Base-by-base conservation (phyloP, 23 red algal genomes). In the Gracilaria vermiculophylla region DNA sequence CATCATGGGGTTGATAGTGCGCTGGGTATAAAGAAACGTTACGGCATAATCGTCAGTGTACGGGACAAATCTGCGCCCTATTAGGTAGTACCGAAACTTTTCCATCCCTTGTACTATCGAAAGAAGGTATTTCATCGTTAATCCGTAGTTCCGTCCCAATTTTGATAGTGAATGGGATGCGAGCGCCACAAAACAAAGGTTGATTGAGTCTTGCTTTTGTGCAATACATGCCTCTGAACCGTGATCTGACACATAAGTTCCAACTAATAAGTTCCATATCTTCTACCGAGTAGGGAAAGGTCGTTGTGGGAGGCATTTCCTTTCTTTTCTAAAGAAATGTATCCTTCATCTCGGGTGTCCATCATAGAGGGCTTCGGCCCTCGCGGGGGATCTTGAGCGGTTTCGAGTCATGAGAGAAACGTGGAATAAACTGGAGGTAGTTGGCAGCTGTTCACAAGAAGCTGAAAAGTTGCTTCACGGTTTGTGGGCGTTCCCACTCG, bases 341-440 rank as follows among this genome's bases (percentile, higher is more conserved):
- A 6, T 77, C 43, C 0, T 5, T 21, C 72, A 45, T 50, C 13
- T 77, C 36, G n/a, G 34, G 15, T 3, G 39, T 77, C 39, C 11
- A 77, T 15, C 25, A 17, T 17, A 49, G 31, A 7, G 3, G 34
- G 10, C 72, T 16, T 21, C 27, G 51, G 42, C 5, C n/a, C 20
- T 77, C 53, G 19, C 72, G 17, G 25, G n/a, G 16, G 14, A 0
- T 16, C 20, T 77, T 44, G 4, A 77, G 42, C 17, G 72, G 36
- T 15, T 77, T 60, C 11, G 55, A 60, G 16, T 5, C 9, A 24
- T 60, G 21, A 6, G 78, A 51, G 25, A 82, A 82, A 2, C 11
- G 5, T 16, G 51, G 50, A 27, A 82, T 82, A 27, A 82, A 82
- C 0, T 41, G 5, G 3, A 52, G 78, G 25, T 82, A 82, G 53